Base-by-base conservation (phyloP, 139 green algal genomes). In the Chlorella sorokiniana region DNA sequence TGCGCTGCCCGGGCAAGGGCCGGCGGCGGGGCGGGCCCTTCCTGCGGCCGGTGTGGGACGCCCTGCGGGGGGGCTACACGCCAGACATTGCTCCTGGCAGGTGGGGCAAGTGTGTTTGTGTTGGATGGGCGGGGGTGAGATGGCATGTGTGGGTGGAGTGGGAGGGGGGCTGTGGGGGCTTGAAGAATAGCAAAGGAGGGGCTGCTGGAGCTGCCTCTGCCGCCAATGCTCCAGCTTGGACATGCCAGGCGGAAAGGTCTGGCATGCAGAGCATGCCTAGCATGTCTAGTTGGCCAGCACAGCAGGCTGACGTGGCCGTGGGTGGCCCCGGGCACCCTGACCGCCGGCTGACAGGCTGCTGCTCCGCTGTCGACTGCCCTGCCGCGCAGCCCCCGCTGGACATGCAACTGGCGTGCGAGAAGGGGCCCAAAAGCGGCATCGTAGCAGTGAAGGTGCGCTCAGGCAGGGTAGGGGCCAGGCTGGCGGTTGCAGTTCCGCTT, bases 381-480 rank as follows among this genome's bases (percentile, higher is more conserved):
- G 42, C 69, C 73, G 61, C n/a, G n/a, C n/a, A n/a, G 18, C 80
- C 80, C 8, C 76, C 69, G 14, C 25, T 69, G 23, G 80, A 85
- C 52, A 40, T 85, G 59, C 27, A 77, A 45, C 10, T 62, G 33
- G 74, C 74, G 3, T 87, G 83, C 38, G 44, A 73, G 54, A 35
- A 78, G 54, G 89, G 87, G 4, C 84, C 91, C 31, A 80, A 76
- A 35, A 80, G 91, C 68, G 93, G 94, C 11, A 67, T 95, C 35
- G 94, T 98, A 29, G 94, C 94, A 6, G 91, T 98, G 37, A 98
- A 98, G 84, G 86, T 90, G 65, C 5, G 25, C 3, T 31, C 31
- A 25, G 18, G 18, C 22, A 6, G 56, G 18, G 38, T 20, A 65
- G 61, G 75, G 59, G 63, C 29, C 3, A 42, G 69, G 69, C 31